phyloP scores from a whole-genome alignment of 768 basidiomycete species.

The Clitopilus hobsonii region DNA sequence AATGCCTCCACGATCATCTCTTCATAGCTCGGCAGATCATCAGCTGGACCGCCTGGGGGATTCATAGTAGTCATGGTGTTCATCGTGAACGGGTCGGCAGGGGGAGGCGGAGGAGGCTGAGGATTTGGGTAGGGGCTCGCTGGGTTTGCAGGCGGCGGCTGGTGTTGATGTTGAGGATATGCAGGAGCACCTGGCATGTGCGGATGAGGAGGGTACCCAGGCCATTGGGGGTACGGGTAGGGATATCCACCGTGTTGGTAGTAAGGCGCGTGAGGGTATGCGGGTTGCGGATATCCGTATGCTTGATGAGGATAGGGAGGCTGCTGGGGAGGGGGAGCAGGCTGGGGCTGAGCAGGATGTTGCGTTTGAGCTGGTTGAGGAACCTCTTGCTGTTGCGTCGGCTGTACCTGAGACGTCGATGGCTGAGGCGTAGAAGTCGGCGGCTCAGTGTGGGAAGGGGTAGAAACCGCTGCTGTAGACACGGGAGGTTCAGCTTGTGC shows the following conservation, averaged over 20 bases:
- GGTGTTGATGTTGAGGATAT: constrained; percentile 32
- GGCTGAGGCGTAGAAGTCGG: neutral
- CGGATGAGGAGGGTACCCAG: constrained; percentile 38
- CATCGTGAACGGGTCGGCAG: constrained; percentile 4
- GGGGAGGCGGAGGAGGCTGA: constrained; percentile 21
- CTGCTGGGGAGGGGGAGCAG: too few relatives aligned
- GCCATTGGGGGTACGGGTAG: constrained; percentile 14
- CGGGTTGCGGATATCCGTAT: constrained; percentile 49
- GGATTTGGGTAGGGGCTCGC: constrained; percentile 30
- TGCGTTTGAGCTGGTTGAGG: neutral
- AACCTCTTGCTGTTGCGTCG: neutral
- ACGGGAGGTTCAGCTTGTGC: neutral
- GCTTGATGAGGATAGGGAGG: constrained; percentile 49
- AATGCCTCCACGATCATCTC: constrained; percentile 89
- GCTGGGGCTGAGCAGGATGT: constrained; percentile 5
- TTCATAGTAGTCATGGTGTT: neutral
- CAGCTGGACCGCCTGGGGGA: constrained; percentile 9
- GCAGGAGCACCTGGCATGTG: constrained; percentile 30
- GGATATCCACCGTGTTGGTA: constrained; percentile 37
- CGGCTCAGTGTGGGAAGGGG: neutral
- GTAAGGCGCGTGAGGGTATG: constrained; percentile 67
- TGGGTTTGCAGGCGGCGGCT: constrained; percentile 14
- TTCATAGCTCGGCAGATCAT: constrained; percentile 80
- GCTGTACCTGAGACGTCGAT: neutral
- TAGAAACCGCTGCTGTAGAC: neutral